These are phyloP conservation scores for Astraeus odoratus DNA, from an alignment of 768 basidiomycete genomes.

Conservation along the genomic window DNA sequence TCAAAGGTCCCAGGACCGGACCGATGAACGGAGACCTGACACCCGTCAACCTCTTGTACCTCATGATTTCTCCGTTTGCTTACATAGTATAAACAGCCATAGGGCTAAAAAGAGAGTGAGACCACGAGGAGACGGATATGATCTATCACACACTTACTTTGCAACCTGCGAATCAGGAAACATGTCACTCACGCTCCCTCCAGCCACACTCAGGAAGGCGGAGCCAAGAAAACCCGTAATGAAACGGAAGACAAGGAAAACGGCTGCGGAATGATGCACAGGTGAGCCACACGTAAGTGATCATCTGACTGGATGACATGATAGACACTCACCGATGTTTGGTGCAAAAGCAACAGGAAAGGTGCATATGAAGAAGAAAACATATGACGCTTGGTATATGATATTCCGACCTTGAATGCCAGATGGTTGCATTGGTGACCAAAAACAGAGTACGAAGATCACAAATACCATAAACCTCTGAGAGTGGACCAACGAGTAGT, in stretches of 20 bases:
- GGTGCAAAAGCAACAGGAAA: constrained; percentile 73
- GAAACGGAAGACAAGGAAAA: constrained; percentile 58
- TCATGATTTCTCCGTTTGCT: constrained; percentile 1
- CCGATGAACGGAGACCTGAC: constrained; percentile 46
- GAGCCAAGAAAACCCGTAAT: constrained; percentile 48
- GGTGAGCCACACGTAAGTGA: neutral
- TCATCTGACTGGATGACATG: neutral
- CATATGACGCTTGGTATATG: constrained; percentile 58
- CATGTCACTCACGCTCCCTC: constrained; percentile 54
- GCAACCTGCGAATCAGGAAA: constrained; percentile 51
- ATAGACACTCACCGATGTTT: constrained; percentile 42
- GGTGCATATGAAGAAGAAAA: constrained; percentile 53
- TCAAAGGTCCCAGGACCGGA: constrained; percentile 47
- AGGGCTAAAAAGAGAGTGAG: constrained; percentile 30
- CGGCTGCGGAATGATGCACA: constrained; percentile 31
- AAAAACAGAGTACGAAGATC: neutral
- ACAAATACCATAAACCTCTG: constrained; percentile 28
- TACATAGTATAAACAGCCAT: constrained; percentile 49
- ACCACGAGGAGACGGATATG: neutral
- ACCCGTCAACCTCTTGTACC: neutral
- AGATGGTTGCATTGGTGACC: neutral
- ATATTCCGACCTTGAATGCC: constrained; percentile 46
- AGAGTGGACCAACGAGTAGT: constrained; percentile 36
- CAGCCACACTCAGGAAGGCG: constrained; percentile 56
- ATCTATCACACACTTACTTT: constrained; percentile 35